These are phyloP conservation scores for Rhipidocladum racemiflorum DNA, from an alignment of 176 grass and related monocot species.

Conservation along the genomic window DNA sequence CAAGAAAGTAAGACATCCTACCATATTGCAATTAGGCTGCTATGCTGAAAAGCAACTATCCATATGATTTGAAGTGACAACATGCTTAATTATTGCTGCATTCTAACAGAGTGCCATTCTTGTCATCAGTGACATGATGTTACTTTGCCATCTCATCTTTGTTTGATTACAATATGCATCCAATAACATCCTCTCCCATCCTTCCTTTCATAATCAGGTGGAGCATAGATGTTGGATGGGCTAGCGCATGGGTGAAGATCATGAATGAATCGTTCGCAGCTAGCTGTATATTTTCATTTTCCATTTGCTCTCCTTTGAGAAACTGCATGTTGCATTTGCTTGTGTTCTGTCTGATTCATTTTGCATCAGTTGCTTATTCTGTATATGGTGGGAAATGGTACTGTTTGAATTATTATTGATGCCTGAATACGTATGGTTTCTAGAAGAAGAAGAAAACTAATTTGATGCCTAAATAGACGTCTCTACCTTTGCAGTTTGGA, in stretches of 20 bases:
- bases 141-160: not conserved
- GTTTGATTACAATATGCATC: not conserved
- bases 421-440: not conserved
- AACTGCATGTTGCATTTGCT: not conserved
- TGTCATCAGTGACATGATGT: not conserved
- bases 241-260: constrained; percentile 89
- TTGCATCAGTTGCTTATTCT: not conserved
- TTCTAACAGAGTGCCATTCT: not conserved
- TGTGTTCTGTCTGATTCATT: not conserved
- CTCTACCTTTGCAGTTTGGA: constrained; percentile 60
- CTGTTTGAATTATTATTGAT: not conserved
- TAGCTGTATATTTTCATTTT: constrained; percentile 19
- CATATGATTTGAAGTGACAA: not conserved
- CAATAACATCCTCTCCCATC: not conserved
- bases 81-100: not conserved
- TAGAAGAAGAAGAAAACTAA: not conserved
- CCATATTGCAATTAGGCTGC: not conserved
- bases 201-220: constrained; percentile 55
- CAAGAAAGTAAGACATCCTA: constrained; percentile 60
- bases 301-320: not conserved
- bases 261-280: constrained; percentile 80
- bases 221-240: constrained; percentile 94
- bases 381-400: not conserved
- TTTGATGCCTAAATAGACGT: not conserved
- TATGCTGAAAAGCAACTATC: not conserved